Conservation (phyloP, 2,329 filamentous ascomycete species). For the Botrytis fragariae region DNA sequence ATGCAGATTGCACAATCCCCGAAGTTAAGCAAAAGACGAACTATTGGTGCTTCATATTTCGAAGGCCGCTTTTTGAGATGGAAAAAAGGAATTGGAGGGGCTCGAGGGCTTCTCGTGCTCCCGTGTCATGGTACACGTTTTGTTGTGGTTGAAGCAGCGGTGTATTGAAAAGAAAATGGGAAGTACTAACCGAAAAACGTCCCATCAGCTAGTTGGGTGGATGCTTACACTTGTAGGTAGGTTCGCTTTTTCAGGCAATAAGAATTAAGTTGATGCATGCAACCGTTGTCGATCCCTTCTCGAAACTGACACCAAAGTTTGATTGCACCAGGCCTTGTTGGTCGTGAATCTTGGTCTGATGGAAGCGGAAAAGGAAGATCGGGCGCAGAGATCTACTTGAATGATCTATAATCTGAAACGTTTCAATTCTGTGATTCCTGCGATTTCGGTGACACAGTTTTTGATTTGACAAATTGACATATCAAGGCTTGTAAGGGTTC, state of each 20-base stretch:
- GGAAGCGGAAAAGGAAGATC: slow-evolving; percentile 6
- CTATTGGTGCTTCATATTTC: neutral
- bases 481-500: neutral
- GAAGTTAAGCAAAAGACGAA: neutral
- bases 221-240: neutral
- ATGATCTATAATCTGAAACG: slow-evolving; percentile 9
- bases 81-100: neutral
- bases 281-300: neutral
- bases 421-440: slow-evolving; percentile 1
- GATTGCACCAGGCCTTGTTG: neutral
- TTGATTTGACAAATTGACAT: neutral
- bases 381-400: slow-evolving; percentile 2
- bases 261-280: neutral
- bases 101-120: neutral
- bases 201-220: neutral
- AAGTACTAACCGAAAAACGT: neutral
- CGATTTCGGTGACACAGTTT: neutral
- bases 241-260: neutral
- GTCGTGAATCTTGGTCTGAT: neutral
- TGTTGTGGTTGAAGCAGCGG: neutral
- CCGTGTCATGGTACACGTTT: neutral
- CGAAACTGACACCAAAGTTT: neutral
- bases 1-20: neutral
- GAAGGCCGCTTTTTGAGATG: neutral
- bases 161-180: neutral